These are phyloP conservation scores for Viridothelium virens DNA, from an alignment of 495 filamentous ascomycete species.

Conservation along the genomic window DNA sequence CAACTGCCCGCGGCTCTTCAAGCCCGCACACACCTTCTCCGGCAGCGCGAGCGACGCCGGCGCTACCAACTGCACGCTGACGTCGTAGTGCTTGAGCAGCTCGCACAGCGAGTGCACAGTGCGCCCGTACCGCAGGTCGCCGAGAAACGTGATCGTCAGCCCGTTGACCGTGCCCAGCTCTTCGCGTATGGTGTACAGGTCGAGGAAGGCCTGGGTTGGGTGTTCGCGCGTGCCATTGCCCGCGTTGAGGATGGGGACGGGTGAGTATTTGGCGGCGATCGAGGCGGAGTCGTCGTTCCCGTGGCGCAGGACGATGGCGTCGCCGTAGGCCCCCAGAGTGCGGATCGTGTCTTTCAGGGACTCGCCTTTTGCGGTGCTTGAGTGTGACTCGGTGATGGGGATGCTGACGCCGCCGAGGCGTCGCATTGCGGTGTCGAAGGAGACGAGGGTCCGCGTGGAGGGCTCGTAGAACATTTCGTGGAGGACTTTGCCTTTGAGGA, in stretches of 20 bases:
- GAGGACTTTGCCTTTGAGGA: constrained; percentile 77
- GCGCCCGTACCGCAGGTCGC: constrained; percentile 85
- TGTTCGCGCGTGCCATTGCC: constrained; percentile 93
- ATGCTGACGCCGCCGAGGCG: constrained; percentile 81
- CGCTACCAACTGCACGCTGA: constrained; percentile 83
- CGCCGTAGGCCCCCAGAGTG: constrained; percentile 86
- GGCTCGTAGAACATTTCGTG: constrained; percentile 96
- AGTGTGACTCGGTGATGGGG: constrained; percentile 66
- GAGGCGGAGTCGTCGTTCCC: constrained; percentile 70
- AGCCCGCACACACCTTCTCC: constrained; percentile 56
- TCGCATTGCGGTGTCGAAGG: constrained; percentile 97
- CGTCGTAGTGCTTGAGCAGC: constrained; percentile 88
- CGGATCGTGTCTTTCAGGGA: constrained; percentile 86
- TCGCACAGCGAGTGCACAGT: constrained; percentile 92
- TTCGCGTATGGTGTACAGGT: constrained; percentile 96
- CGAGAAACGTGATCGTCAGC: constrained; percentile 89
- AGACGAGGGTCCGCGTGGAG: constrained; percentile 89
- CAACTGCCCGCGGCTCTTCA: constrained; percentile 67
- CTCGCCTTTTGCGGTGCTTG: constrained; percentile 87
- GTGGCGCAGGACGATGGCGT: constrained; percentile 90
- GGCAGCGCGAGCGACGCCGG: constrained; percentile 74
- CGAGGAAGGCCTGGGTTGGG: constrained; percentile 96
- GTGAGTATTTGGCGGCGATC: constrained; percentile 73
- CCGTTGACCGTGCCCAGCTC: constrained; percentile 91
- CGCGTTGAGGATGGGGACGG: constrained; percentile 90